Percentiles rank a stretch among this genome's conserved stretches.
phyloP scores from a whole-genome alignment of 1,284 basidiomycete species.

The Acaromyces ingoldii region DNA sequence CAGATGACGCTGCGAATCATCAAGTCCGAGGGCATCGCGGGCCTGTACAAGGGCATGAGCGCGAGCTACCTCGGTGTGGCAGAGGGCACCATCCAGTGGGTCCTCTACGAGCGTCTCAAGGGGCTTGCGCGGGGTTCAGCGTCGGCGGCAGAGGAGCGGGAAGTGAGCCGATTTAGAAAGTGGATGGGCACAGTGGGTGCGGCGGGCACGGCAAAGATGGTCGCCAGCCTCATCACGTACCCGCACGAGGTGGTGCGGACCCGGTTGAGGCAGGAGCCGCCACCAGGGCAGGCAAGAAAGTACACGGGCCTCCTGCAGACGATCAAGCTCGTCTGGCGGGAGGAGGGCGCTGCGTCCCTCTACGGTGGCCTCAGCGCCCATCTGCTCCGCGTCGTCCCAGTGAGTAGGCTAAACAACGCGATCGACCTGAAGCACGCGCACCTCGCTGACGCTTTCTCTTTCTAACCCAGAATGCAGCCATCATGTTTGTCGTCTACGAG shows the following conservation, averaged over 20 bases:
- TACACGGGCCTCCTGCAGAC: conserved; percentile 86
- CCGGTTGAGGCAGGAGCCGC: conserved; percentile 71
- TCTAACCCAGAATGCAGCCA: conserved; percentile 67
- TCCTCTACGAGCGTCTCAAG: conserved; percentile 83
- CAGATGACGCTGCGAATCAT: conserved; percentile 68
- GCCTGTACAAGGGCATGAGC: conserved; percentile 90
- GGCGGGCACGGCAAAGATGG: conserved; percentile 86
- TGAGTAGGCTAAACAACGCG: conserved; percentile 7
- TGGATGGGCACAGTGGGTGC: conserved; percentile 81
- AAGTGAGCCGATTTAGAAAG: conserved; percentile 53
- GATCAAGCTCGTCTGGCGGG: conserved; percentile 73
- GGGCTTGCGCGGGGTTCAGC: conserved; percentile 29
- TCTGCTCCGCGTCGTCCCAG: conserved; percentile 86
- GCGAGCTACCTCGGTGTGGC: conserved; percentile 94
- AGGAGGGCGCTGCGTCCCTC: conserved; percentile 78
- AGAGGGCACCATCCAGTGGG: conserved; percentile 97
- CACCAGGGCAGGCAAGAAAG: conserved; percentile 60
- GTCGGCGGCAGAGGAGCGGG: background rate
- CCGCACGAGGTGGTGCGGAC: conserved; percentile 94
- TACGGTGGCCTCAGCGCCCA: conserved; percentile 94
- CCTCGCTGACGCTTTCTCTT: conserved; percentile 1
- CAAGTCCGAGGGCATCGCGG: conserved; percentile 73
- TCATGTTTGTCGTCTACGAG: conserved; percentile 73
- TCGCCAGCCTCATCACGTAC: conserved; percentile 89
- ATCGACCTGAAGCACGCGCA: background rate